Evolutionary conservation across 306 rosid genomes (phyloP).

Genomic region (Morella rubra): DNA sequence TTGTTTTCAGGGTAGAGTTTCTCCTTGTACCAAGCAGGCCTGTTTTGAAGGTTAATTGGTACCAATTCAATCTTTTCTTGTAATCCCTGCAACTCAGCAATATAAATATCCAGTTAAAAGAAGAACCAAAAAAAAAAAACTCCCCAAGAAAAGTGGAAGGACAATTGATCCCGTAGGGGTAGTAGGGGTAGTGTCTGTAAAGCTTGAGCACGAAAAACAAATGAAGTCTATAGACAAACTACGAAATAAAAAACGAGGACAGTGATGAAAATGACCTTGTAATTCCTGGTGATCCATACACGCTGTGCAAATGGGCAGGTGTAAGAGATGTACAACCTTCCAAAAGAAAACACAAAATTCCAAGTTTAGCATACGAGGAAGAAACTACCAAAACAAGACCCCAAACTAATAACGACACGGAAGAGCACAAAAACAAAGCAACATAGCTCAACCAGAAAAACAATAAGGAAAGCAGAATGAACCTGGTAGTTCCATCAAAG

Average conservation of each 20-base stretch:
- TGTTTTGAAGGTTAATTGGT: slow-evolving; percentile 52
- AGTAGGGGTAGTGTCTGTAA: background rate
- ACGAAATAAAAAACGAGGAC: background rate
- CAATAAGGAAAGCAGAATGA: background rate
- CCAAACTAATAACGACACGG: too few species aligned
- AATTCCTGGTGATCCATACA: slow-evolving; percentile 76
- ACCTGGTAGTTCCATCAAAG: slow-evolving; percentile 91
- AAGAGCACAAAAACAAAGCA: background rate
- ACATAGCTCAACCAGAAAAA: too few species aligned
- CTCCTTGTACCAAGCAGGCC: slow-evolving; percentile 88
- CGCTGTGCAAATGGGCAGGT: slow-evolving; percentile 83
- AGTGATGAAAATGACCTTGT: slow-evolving; percentile 47
- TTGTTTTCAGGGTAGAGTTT: slow-evolving; percentile 66
- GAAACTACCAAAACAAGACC: background rate
- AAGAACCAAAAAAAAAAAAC: background rate
- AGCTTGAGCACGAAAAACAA: background rate
- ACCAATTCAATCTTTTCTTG: slow-evolving; percentile 69
- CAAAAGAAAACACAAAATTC: background rate
- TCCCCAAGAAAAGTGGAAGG: background rate
- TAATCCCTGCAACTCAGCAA: slow-evolving; percentile 52
- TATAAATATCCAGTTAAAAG: background rate
- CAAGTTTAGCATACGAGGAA: background rate
- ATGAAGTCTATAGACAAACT: background rate
- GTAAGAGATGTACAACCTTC: slow-evolving; percentile 62
- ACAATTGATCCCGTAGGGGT: background rate